Base-by-base conservation (phyloP, 2,329 filamentous ascomycete species). In the Alternaria triticina region DNA sequence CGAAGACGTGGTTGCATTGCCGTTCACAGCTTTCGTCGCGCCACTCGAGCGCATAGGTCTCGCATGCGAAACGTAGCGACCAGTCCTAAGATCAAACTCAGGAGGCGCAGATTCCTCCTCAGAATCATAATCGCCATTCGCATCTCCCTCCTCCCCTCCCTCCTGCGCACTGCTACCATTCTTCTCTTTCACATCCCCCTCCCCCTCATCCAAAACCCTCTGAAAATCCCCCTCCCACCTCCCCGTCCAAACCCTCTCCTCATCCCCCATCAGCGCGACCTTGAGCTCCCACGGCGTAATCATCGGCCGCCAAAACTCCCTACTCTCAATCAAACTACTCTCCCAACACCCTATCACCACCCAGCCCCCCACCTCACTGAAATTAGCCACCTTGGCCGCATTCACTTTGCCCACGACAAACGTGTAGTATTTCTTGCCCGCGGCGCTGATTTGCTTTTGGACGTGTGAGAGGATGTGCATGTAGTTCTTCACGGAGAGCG, bases 301-400 rank as follows among this genome's bases (percentile, higher is more conserved):
- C 10, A 98, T 90, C 0, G 94, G 94, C 71, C 89, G 88, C 86
- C 90, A 98, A 76, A 97, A 97, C 7, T 91, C 92, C 61, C 92
- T 91, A 67, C 94, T 93, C 72, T 97, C 95, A 5, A 99, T 88
- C 54, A 98, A 83, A 63, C 92, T 93, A 78, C 94, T 97, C 82
- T 99, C 96, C 96, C 96, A 99, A 81, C 96, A 99, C 3, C 96
- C 95, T 10, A 99, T 92, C 0, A 98, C 94, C 0, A 98, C 94
- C 96, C 96, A 99, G 15, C 94, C 95, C 46, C 94, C 95, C 6
- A 99, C 88, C 79, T 99, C 96, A 61, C 91, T 89, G 81, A 99
- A 99, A 80, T 99, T 99, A 52, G 96, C 96, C 22, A 99, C 86
- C 79, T 99, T 99, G 40, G 94, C 95, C 0, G 94, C 90, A 75